Evolutionary conservation across 1,284 basidiomycete species (phyloP), one percentile per base, ranked within the genome.

Genomic region (Moesziomyces globuligerus): DNA sequence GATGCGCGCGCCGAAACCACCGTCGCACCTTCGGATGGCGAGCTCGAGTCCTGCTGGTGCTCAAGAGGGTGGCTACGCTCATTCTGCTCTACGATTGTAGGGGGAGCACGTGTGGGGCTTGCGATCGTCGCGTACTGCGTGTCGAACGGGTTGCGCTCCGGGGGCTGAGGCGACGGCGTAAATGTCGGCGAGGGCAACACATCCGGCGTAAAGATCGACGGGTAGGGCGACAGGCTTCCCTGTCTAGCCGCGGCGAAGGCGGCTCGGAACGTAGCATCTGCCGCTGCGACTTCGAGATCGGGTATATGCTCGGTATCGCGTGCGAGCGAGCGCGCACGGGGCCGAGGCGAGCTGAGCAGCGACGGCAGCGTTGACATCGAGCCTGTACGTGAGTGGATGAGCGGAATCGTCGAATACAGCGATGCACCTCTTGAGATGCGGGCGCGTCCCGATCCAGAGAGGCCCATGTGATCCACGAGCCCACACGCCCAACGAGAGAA

Each of bases 401-500:
- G 44, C 11, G 72, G 72, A 8, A 65, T 56, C 5, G 74, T 76
- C 21, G 55, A 23, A n/a, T 61, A 64, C 15, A 67, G 46, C n/a
- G 61, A 67, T 0, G 72, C 72, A 20, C 74, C 74, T 17, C 59
- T 58, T 20, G 72, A 72, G 13, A 72, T 56, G 10, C 64, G 59
- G 6, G 51, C 57, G 21, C 34, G 55, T 3, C 66, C 58, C 4
- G 60, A 23, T 2, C 60, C 47, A 15, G 51, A 52, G 1, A 73
- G 50, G 24, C 79, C 80, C 77, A 84, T 80, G 65, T 81, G 81
- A 43, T 87, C 85, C 11, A 92, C 91, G 3, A 98, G 85, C 64
- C 90, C 88, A 82, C 88, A 89, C 51, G 90, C 87, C 95, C 95
- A 98, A 45, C 84, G 83, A 11, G 92, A 94, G 76, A 98, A 92